These are phyloP conservation scores for Heliosperma pusillum DNA, from an alignment of 148 eudicot species.

Conservation along the genomic window DNA sequence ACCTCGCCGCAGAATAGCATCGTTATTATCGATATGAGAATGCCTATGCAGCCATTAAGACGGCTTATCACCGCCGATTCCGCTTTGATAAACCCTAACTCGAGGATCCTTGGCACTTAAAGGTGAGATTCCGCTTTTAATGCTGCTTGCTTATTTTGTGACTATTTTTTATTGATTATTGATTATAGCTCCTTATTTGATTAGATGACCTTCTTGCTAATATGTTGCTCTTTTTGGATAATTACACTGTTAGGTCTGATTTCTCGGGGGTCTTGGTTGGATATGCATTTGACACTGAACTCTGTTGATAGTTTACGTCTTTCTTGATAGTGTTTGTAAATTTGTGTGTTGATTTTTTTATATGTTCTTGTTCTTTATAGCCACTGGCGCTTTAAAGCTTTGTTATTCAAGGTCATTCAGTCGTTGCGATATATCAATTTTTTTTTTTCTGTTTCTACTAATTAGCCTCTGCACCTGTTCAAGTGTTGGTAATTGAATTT, in stretches of 20 bases:
- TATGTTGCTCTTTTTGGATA: too few species aligned
- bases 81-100: too few species aligned
- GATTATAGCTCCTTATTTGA: too few species aligned
- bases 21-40: too few species aligned
- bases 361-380: neutral
- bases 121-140: neutral
- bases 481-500: neutral
- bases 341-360: slow-evolving; percentile 41
- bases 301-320: neutral
- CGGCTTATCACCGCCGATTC: too few species aligned
- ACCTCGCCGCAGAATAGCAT: too few species aligned
- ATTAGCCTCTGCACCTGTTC: neutral
- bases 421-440: neutral
- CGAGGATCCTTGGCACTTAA: too few species aligned
- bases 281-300: neutral
- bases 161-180: too few species aligned
- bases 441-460: neutral
- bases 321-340: neutral
- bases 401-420: neutral
- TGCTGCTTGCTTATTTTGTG: neutral
- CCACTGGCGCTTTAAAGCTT: neutral
- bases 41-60: too few species aligned
- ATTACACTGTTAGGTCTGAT: too few species aligned
- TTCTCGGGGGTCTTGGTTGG: too few species aligned
- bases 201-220: too few species aligned